Base-by-base conservation (phyloP, 805 yeast genomes). In the Metschnikowia henanensis region DNA sequence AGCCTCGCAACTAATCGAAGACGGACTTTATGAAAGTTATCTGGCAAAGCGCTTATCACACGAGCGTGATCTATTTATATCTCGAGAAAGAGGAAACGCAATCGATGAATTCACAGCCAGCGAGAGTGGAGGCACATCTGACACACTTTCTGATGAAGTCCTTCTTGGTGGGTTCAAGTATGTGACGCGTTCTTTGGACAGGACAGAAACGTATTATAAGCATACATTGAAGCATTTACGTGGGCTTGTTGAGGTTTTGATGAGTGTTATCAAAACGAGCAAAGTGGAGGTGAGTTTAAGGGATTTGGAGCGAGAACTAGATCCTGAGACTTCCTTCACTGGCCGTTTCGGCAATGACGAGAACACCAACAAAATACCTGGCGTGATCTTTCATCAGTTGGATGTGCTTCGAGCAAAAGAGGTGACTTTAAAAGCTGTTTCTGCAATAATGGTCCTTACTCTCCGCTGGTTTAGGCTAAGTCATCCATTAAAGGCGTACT, bases 401-500 rank as follows among this genome's bases (percentile, higher is more conserved):
- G 90, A 84, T 51, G 67, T 81, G 2, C 48, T 71, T 5, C 73
- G 84, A 49, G 68, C 78, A n/a, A 84, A 83, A 50, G 92, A 86
- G 53, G 64, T 79, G 3, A 68, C 83, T 1, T 56, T 84, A 39
- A 84, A 82, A 51, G 77, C 83, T 4, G 66, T 83, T 2, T 69
- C 84, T 0, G 77, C 78, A 1, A 73, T 81, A 1, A 43, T 88
- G 1, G 53, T 66, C 9, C 53, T 79, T 17, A 58, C 94, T 17
- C 59, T 84, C 26, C 77, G 76, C 54, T 91, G 97, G 97, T 84
- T 87, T 60, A 87, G 86, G 58, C 61, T 75, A 8, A 84, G 80
- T 35, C 97, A 94, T 60, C 68, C 89, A 2, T 61, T 91, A 50
- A 91, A 92, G 60, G 83, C 76, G 60, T 95, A 89, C 59, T 87